Evolutionary conservation across 2,329 filamentous ascomycete genomes (phyloP), one percentile per base, ranked within the genome.

Genomic region (Zymoseptoria tritici): DNA sequence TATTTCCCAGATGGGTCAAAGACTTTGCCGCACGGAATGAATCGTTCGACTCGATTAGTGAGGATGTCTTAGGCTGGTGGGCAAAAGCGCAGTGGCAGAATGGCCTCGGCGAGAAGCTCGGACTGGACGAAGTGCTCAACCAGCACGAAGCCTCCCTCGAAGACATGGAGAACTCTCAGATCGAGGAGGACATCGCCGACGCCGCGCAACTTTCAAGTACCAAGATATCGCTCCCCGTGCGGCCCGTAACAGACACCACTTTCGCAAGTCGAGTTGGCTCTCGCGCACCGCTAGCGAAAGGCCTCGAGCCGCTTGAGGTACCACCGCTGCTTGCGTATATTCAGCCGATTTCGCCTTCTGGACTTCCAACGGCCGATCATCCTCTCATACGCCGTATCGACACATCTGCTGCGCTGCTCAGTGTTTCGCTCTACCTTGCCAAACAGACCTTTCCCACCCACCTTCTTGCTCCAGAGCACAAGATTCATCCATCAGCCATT

Each of bases 51-150:
- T 95, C 87, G 58, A 86, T 99, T 54, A 89, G 89, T 31, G 93
- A 97, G 73, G 93, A 97, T 70, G 85, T 97, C 5, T 80, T 97
- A 16, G 91, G 92, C 6, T 96, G 90, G 89, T 96, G 92, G 91
- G 90, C 92, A 36, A 97, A 97, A 73, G 86, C 93, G 0, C 86
- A 86, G 57, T 99, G 94, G 94, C 92, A 97, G 74, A 80, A 83
- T 2, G 89, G 90, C 0, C 79, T 97, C 2, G 84, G 83, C 0
- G 84, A 88, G 56, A 97, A 96, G 74, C 80, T 97, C 7, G 83
- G 86, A 1, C 77, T 96, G 56, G 78, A 83, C 55, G 80, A 87
- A 52, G 82, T 93, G 3, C 79, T 94, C 55, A 79, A 82, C 13
- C 78, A 71, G 60, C 72, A 72, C 19, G 49, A 55, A 22, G 72